Percentiles rank a stretch among this genome's conserved stretches.
Evolutionary conservation across 129 eudicot species (phyloP).

Genomic region (Flaveria ramosissima): DNA sequence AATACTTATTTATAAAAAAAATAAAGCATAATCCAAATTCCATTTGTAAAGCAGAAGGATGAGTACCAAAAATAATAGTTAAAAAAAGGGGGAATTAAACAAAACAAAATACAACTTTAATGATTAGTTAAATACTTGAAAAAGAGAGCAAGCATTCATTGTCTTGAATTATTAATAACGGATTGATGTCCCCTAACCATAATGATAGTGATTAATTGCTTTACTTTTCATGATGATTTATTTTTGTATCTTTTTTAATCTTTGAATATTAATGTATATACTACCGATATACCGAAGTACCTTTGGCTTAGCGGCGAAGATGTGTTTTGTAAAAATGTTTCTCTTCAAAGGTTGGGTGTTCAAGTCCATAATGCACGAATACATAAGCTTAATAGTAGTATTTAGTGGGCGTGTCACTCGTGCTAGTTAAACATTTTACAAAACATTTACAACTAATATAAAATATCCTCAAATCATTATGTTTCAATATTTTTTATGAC

Average conservation of each 20-base stretch:
- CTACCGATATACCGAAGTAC: too few species aligned
- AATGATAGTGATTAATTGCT: conserved; percentile 33
- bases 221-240: conserved; percentile 17
- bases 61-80: background rate
- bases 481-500: background rate
- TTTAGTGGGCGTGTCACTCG: too few species aligned
- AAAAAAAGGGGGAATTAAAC: background rate
- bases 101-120: conserved; percentile 15
- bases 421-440: too few species aligned
- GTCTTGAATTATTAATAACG: conserved; percentile 17
- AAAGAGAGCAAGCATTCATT: conserved; percentile 8
- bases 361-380: too few species aligned
- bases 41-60: background rate
- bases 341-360: too few species aligned
- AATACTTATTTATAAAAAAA: too few species aligned
- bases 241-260: background rate
- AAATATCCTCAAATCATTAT: background rate
- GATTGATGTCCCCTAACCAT: conserved; percentile 23
- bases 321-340: too few species aligned
- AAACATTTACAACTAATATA: too few species aligned
- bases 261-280: background rate
- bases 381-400: too few species aligned
- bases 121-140: conserved; percentile 8
- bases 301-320: too few species aligned
- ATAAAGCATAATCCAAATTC: too few species aligned